Evolutionary conservation across 116 monocot genomes (phyloP).

Genomic region (Phalaenopsis hybrid): DNA sequence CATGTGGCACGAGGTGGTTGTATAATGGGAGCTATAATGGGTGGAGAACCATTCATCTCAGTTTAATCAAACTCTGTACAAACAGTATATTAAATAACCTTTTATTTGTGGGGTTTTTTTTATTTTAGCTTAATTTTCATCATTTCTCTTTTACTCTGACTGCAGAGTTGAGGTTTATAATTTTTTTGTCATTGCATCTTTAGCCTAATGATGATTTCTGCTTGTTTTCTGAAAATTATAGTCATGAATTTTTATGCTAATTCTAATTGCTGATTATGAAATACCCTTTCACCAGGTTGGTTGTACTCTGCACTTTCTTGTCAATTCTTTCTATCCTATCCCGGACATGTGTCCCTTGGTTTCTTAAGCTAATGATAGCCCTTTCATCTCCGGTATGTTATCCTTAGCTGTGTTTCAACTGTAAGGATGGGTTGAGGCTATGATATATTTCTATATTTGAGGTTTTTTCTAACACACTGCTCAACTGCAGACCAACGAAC

Average conservation of each 20-base stretch:
- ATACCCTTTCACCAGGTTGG: conserved; percentile 21
- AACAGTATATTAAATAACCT: not conserved
- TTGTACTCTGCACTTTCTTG: conserved; percentile 36
- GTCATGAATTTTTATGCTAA: not conserved
- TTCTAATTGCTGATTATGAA: not conserved
- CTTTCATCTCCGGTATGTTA: conserved; percentile 47
- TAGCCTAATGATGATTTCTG: not conserved
- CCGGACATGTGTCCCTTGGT: conserved; percentile 46
- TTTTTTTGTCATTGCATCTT: not conserved
- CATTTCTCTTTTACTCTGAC: not conserved
- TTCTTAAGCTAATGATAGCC: conserved; percentile 49
- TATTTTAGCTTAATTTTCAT: not conserved
- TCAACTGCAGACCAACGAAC: conserved; percentile 44
- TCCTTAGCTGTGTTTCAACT: not conserved
- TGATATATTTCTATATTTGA: not conserved
- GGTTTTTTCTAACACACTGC: not conserved
- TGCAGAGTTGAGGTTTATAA: not conserved
- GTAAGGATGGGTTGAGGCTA: not conserved
- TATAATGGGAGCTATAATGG: not conserved
- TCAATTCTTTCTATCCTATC: conserved; percentile 37
- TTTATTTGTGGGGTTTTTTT: not conserved
- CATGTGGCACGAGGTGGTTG: not conserved
- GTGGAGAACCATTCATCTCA: not conserved
- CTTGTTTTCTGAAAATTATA: not conserved
- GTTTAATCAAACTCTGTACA: not conserved